Evolutionary conservation across 768 basidiomycete genomes (phyloP), one percentile per base, ranked within the genome.

Genomic region (Macrocybe gigantea): DNA sequence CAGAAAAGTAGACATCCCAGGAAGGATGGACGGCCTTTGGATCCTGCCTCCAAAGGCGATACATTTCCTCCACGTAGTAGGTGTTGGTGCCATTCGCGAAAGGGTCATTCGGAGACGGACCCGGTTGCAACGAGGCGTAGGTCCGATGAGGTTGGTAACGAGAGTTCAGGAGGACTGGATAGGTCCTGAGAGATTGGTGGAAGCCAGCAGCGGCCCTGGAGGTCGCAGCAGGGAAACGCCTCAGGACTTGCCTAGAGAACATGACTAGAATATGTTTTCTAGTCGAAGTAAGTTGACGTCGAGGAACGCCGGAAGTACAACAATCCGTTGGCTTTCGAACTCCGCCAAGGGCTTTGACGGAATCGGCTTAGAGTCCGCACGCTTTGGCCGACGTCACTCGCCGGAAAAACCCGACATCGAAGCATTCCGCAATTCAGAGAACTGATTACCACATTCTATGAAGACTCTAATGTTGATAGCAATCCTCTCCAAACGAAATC

Each of bases 51-150:
- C 90, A 93, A 56, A 85, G 82, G 55, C 82, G 80, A 70, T 95
- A 97, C 95, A 97, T 97, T 67, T 95, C 92, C 58, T 90, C 94
- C 13, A 87, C 88, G 63, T 98, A 98, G 72, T 95, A 93, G 15
- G 92, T 76, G 68, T 96, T 97, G 37, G 88, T 93, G 37, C 93
- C 93, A 49, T 91, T 95, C 9, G 93, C 94, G 64, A 97, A 96
- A 6, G 77, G 75, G 63, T 92, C 89, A 56, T 89, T 88, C 14
- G 85, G 69, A 1, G 88, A 89, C 2, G 87, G 88, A 15, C 41
- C 35, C 32, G 78, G 63, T 22, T 56, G 50, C 0, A 68, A 62
- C 33, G 71, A 80, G 22, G 82, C 81, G 47, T 80, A 53, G 33
- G 60, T 53, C 55, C 70, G 71, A 31, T 54, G 49, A 33, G 50